Conservation (phyloP, 768 basidiomycete species). For the Cubamyces lactineus region DNA sequence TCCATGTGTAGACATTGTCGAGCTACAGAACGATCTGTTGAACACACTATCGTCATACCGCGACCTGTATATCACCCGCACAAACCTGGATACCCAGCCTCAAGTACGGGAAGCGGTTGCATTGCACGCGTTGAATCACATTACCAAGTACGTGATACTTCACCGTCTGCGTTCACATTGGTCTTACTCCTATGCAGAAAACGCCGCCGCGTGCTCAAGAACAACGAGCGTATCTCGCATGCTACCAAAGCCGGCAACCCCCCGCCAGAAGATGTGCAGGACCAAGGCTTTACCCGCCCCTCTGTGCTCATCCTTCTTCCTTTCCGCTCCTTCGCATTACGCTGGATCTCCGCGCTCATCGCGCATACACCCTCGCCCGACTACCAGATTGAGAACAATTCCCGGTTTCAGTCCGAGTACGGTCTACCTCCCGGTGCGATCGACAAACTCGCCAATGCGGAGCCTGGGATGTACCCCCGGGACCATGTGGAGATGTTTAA, state of each 20-base stretch:
- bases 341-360: conserved; percentile 82
- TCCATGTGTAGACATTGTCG: conserved; percentile 31
- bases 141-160: conserved; percentile 68
- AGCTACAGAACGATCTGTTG: conserved; percentile 70
- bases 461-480: conserved; percentile 74
- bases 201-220: conserved; percentile 86
- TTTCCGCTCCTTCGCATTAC: conserved; percentile 85
- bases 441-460: conserved; percentile 79
- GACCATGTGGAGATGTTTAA: conserved; percentile 95
- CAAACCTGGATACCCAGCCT: conserved; percentile 66
- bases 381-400: conserved; percentile 87
- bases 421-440: conserved; percentile 74
- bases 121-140: conserved; percentile 86
- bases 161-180: too few relatives aligned
- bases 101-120: conserved; percentile 68
- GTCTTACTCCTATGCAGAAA: conserved; percentile 57
- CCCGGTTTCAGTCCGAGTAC: conserved; percentile 84
- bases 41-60: conserved; percentile 65
- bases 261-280: conserved; percentile 78
- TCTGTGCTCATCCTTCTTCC: conserved; percentile 91
- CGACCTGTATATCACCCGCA: conserved; percentile 76
- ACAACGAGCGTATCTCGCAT: conserved; percentile 88
- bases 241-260: conserved; percentile 59
- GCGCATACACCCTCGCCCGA: conserved; percentile 70
- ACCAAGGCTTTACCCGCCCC: conserved; percentile 98